A percentile compares a stretch with the other conserved stretches of the same genome.
These are phyloP conservation scores for Trichoderma gracile DNA, from an alignment of 2,329 filamentous ascomycete genomes.

Conservation along the genomic window DNA sequence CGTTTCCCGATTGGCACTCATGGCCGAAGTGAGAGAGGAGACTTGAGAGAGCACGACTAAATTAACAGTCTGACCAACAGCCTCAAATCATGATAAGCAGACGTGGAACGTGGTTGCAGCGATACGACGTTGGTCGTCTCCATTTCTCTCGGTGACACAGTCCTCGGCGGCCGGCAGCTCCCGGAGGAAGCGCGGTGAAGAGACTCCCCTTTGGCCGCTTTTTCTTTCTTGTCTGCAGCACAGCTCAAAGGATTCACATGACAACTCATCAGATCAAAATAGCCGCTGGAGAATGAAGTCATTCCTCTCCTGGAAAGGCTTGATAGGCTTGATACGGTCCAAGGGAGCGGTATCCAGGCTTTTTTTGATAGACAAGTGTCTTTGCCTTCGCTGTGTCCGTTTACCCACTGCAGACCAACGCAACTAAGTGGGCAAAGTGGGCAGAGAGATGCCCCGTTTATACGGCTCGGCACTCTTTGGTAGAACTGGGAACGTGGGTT, in stretches of 20 bases:
- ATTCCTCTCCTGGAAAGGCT: background rate
- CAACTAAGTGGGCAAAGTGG: slow-evolving; percentile 17
- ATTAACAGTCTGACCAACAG: slow-evolving; percentile 6
- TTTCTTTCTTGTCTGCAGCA: no score
- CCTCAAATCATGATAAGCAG: background rate
- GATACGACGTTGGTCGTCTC: background rate
- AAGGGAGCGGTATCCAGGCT: background rate
- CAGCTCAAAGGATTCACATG: background rate
- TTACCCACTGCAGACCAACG: background rate
- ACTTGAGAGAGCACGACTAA: background rate
- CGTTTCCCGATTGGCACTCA: background rate
- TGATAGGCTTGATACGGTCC: background rate
- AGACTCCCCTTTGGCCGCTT: background rate
- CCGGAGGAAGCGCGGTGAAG: slow-evolving; percentile 1
- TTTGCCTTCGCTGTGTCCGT: background rate
- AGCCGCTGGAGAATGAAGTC: background rate
- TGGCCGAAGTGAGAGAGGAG: background rate
- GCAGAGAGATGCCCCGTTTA: background rate
- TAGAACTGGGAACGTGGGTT: background rate
- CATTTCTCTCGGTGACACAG: slow-evolving; percentile 2
- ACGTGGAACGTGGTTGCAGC: background rate
- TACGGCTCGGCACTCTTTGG: slow-evolving; percentile 5
- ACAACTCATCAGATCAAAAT: background rate
- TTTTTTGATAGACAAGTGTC: slow-evolving; percentile 8
- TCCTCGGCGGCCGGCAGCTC: background rate